A percentile compares a stretch with the other conserved stretches of the same genome.
Conservation (phyloP, 257 asterid genomes). For the Lycium ferocissimum region DNA sequence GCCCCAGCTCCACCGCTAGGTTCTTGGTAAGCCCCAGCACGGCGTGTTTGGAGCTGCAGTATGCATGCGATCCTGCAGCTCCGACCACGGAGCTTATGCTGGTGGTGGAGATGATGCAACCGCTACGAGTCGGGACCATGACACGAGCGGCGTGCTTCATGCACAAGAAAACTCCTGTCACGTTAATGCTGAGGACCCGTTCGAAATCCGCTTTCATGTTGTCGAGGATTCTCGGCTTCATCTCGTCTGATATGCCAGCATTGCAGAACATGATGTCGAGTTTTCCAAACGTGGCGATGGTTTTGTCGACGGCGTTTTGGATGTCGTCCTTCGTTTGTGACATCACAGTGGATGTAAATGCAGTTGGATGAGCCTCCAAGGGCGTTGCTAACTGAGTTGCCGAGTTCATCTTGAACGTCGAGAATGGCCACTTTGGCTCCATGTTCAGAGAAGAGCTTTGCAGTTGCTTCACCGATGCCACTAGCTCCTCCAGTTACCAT, state of each 20-base stretch:
- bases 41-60: constrained; percentile 60
- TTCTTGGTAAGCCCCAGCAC: constrained; percentile 60
- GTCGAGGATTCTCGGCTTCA: constrained; percentile 42
- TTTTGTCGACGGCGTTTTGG: constrained; percentile 45
- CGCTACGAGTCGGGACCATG: constrained; percentile 54
- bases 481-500: constrained; percentile 64
- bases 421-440: constrained; percentile 70
- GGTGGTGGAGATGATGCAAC: constrained; percentile 54
- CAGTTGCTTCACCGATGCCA: constrained; percentile 32
- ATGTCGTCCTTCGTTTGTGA: constrained; percentile 56
- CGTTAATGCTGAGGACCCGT: constrained; percentile 46
- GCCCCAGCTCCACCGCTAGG: constrained; percentile 57
- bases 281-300: constrained; percentile 50
- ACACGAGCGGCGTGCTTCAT: constrained; percentile 65
- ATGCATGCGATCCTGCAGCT: constrained; percentile 53
- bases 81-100: constrained; percentile 50
- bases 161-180: constrained; percentile 59
- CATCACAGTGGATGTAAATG: constrained; percentile 59
- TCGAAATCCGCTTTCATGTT: constrained; percentile 44
- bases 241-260: constrained; percentile 50
- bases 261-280: constrained; percentile 69
- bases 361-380: constrained; percentile 44
- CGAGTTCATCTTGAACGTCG: constrained; percentile 56
- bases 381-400: constrained; percentile 38
- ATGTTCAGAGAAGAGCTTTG: constrained; percentile 51